A percentile compares a stretch with the other conserved stretches of the same genome.
Conservation (phyloP, 106 monocot genomes). For the Allium sativum region DNA sequence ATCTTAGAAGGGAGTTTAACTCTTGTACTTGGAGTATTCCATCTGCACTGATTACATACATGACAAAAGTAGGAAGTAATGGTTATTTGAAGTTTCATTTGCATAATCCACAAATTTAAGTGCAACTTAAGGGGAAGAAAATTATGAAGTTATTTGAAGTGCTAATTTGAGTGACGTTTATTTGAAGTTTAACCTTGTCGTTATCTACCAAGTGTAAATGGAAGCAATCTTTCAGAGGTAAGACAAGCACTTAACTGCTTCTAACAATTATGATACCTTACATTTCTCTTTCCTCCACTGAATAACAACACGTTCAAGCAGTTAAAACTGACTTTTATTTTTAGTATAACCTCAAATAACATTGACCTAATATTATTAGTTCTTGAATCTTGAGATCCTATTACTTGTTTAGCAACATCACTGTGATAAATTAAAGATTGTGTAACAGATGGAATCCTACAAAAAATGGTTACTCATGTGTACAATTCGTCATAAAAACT, state of each 20-base stretch:
- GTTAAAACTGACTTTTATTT: no score
- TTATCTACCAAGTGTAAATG: neutral
- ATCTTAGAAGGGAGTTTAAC: slow-evolving; percentile 53
- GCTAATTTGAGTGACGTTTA: neutral
- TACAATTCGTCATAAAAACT: no score
- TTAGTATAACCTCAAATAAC: no score
- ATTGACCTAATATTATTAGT: no score
- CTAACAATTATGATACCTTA: neutral
- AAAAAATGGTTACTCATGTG: no score
- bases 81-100: neutral
- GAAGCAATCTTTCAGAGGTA: neutral
- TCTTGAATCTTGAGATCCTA: no score
- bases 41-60: slow-evolving; percentile 31
- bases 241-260: neutral
- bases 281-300: no score
- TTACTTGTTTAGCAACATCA: no score
- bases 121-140: neutral
- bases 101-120: neutral
- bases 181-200: neutral
- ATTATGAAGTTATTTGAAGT: neutral
- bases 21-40: slow-evolving; percentile 49
- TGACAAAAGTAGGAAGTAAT: neutral
- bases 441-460: no score
- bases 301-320: no score
- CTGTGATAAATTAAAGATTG: no score